Percentiles rank a stretch among this genome's conserved stretches.
phyloP scores from a whole-genome alignment of 2,329 filamentous ascomycete species.

The Penicillium concentricum region DNA sequence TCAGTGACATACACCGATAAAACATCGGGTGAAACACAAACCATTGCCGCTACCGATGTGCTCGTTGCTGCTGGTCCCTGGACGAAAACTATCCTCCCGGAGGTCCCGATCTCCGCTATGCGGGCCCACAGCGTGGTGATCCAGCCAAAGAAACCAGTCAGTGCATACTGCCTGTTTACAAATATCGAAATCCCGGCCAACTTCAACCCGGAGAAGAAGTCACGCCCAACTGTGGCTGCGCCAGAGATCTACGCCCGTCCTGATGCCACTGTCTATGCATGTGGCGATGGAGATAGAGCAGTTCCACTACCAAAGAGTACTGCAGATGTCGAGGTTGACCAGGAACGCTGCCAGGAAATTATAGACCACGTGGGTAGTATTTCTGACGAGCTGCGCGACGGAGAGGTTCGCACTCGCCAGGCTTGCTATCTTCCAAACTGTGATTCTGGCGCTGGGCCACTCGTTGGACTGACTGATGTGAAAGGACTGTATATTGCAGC shows the following conservation, averaged over 20 bases:
- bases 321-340: conserved; percentile 73
- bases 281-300: conserved; percentile 78
- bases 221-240: conserved; percentile 64
- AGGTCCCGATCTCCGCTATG: conserved; percentile 58
- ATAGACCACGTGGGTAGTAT: conserved; percentile 68
- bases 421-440: conserved; percentile 88
- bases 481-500: conserved; percentile 77
- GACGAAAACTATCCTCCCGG: conserved; percentile 54
- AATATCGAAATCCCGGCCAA: conserved; percentile 71
- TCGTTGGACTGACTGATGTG: conserved; percentile 73
- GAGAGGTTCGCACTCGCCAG: conserved; percentile 72
- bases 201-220: conserved; percentile 52
- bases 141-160: conserved; percentile 52
- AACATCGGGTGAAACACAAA: conserved; percentile 48
- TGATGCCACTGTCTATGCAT: conserved; percentile 87
- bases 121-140: conserved; percentile 65
- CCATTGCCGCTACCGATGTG: conserved; percentile 58
- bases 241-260: conserved; percentile 94
- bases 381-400: conserved; percentile 60
- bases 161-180: conserved; percentile 65
- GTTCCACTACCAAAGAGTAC: conserved; percentile 74
- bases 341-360: conserved; percentile 77
- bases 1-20: conserved; percentile 64
- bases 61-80: conserved; percentile 63
- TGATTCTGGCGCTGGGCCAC: conserved; percentile 63